phyloP scores from a whole-genome alignment of 2,329 filamentous ascomycete species.

The Rhynchosporium secalis region DNA sequence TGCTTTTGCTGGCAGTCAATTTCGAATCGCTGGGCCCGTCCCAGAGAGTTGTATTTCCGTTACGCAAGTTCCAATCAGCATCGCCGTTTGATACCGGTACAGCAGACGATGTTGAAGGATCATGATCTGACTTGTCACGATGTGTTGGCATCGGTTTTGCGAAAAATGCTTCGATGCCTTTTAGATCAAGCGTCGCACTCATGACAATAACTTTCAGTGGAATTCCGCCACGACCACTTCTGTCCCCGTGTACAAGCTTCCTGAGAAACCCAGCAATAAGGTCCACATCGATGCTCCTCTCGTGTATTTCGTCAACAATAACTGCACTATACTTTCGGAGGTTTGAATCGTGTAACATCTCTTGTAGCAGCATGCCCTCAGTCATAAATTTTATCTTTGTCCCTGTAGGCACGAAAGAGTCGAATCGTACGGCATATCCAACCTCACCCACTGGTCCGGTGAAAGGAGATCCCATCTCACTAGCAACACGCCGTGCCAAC shows the following conservation, averaged over 20 bases:
- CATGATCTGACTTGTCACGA: conserved; percentile 38
- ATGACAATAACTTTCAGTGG: conserved; percentile 90
- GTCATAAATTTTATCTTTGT: conserved; percentile 91
- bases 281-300: conserved; percentile 92
- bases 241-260: conserved; percentile 65
- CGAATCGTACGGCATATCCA: conserved; percentile 94
- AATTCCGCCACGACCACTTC: conserved; percentile 65
- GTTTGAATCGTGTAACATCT: conserved; percentile 82
- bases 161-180: conserved; percentile 77
- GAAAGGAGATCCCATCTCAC: conserved; percentile 71
- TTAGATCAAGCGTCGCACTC: conserved; percentile 93
- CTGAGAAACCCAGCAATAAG: conserved; percentile 85
- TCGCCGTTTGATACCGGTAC: conserved; percentile 30
- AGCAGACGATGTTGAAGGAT: conserved; percentile 31
- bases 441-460: conserved; percentile 61
- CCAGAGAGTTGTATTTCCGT: conserved; percentile 15
- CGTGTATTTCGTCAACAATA: conserved; percentile 95
- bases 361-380: conserved; percentile 93
- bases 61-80: conserved; percentile 13
- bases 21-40: conserved; percentile 30
- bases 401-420: conserved; percentile 78
- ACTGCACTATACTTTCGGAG: conserved; percentile 85
- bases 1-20: conserved; percentile 9
- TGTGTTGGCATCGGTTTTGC: conserved; percentile 35
- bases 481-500: conserved; percentile 81